Evolutionary conservation across 495 filamentous ascomycete species (phyloP).

Genomic region (Penicillium cosmopolitanum): DNA sequence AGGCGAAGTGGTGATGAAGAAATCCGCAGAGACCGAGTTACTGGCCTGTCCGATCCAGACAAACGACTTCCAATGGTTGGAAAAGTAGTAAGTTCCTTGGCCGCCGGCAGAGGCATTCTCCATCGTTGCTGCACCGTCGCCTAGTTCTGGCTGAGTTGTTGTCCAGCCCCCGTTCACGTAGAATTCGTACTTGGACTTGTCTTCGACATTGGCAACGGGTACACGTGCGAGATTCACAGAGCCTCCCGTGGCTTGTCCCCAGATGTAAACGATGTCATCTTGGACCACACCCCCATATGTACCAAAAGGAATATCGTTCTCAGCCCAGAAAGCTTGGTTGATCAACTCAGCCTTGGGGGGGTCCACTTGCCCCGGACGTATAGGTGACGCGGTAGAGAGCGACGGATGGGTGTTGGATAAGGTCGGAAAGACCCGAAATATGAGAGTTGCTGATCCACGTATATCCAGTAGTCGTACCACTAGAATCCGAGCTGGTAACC

Average conservation of each 20-base stretch:
- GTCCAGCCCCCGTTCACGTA: constrained; percentile 30
- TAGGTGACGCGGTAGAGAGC: constrained; percentile 30
- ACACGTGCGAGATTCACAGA: constrained; percentile 31
- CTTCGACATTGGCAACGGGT: constrained; percentile 22
- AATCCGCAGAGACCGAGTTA: constrained; percentile 27
- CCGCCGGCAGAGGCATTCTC: constrained; percentile 31
- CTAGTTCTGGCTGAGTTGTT: constrained; percentile 17
- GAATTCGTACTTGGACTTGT: constrained; percentile 29
- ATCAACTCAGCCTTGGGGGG: constrained; percentile 28
- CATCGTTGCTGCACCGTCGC: constrained; percentile 21
- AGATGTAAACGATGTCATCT: constrained; percentile 32
- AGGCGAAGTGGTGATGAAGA: constrained; percentile 37
- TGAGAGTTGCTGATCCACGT: constrained; percentile 35
- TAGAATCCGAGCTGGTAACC: constrained; percentile 18
- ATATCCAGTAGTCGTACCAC: constrained; percentile 25
- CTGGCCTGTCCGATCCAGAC: constrained; percentile 37
- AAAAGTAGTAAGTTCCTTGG: constrained; percentile 39
- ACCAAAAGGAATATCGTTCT: constrained; percentile 30
- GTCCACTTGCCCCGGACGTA: constrained; percentile 8
- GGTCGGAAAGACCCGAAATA: constrained; percentile 22
- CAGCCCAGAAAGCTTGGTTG: constrained; percentile 28
- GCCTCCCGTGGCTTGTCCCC: constrained; percentile 22
- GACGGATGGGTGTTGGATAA: constrained; percentile 24
- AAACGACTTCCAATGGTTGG: constrained; percentile 25
- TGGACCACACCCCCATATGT: constrained; percentile 33